A percentile compares a stretch with the other conserved stretches of the same genome.
phyloP scores from a whole-genome alignment of 1,139 yeast species.

The Yamadazyma jaroonii region DNA sequence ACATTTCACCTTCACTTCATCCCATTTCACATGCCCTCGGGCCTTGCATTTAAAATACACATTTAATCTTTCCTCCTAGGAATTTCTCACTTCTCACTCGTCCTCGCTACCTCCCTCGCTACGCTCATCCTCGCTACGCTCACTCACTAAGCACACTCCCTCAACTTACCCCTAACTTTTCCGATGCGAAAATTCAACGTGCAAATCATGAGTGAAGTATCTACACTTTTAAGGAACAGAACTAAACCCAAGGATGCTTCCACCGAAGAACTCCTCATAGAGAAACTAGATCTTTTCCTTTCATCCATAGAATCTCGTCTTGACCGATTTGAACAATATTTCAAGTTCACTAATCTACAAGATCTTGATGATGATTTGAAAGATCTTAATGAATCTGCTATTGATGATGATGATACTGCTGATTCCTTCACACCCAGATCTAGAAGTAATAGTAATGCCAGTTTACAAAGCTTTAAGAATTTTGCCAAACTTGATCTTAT shows the following conservation, averaged over 20 bases:
- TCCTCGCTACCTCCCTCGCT: too few relatives aligned
- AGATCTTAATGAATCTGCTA: slow-evolving; percentile 8
- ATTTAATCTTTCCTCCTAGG: too few relatives aligned
- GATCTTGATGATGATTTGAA: slow-evolving; percentile 15
- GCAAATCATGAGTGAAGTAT: slow-evolving; percentile 17
- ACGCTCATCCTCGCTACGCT: too few relatives aligned
- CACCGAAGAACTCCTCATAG: slow-evolving; percentile 49
- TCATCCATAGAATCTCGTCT: slow-evolving; percentile 53
- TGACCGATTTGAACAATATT: slow-evolving; percentile 51
- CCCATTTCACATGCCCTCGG: too few relatives aligned
- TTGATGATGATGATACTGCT: slow-evolving; percentile 7
- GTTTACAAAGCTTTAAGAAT: slow-evolving; percentile 29
- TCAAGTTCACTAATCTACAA: slow-evolving; percentile 26
- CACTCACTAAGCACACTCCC: too few relatives aligned
- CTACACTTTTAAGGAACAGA: slow-evolving; percentile 15
- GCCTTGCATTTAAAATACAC: too few relatives aligned
- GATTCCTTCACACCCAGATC: slow-evolving; percentile 10
- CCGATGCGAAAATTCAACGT: too few relatives aligned
- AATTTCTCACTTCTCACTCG: too few relatives aligned
- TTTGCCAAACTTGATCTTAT: slow-evolving; percentile 40
- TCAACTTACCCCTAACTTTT: too few relatives aligned
- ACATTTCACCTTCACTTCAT: too few relatives aligned
- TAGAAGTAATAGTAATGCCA: slow-evolving; percentile 25
- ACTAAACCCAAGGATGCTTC: slow-evolving; percentile 14
- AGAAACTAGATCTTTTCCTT: slow-evolving; percentile 50